A percentile compares a stretch with the other conserved stretches of the same genome.
Conservation (phyloP, 225 moss, liverwort and hornwort species). For the Bryum argenteum region DNA sequence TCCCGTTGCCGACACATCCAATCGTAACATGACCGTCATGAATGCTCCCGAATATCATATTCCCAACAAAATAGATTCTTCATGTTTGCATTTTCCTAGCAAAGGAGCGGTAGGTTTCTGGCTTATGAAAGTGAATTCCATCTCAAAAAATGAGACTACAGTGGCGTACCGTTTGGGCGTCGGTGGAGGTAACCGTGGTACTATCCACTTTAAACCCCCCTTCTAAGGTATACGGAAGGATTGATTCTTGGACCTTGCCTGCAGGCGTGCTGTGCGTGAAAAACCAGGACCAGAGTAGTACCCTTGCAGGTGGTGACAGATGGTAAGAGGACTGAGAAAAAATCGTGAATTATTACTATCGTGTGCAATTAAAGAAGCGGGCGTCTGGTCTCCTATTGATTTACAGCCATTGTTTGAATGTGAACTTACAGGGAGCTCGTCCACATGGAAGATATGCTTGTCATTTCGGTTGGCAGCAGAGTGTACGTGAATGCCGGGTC, state of each 20-base stretch:
- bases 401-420: neutral
- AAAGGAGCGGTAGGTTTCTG: neutral
- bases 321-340: neutral
- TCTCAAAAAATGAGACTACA: too few relatives aligned
- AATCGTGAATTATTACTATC: constrained; percentile 7
- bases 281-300: constrained; percentile 14
- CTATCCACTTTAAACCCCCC: neutral
- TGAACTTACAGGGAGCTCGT: neutral
- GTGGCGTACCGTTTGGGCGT: constrained; percentile 1
- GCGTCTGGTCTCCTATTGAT: neutral
- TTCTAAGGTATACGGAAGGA: constrained; percentile 12
- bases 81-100: too few relatives aligned
- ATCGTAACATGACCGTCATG: neutral
- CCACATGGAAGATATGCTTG: neutral
- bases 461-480: neutral
- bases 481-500: constrained; percentile 28
- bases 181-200: neutral
- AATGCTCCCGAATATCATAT: neutral
- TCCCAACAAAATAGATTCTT: neutral
- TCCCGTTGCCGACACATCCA: constrained; percentile 23
- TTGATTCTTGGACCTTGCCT: constrained; percentile 29
- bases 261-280: constrained; percentile 33
- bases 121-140: neutral
- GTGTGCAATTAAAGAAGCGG: neutral
- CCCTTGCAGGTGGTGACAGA: constrained; percentile 26